These are phyloP conservation scores for Erythrobasidium hasegawianum DNA, from an alignment of 1,284 basidiomycete genomes.

Conservation along the genomic window DNA sequence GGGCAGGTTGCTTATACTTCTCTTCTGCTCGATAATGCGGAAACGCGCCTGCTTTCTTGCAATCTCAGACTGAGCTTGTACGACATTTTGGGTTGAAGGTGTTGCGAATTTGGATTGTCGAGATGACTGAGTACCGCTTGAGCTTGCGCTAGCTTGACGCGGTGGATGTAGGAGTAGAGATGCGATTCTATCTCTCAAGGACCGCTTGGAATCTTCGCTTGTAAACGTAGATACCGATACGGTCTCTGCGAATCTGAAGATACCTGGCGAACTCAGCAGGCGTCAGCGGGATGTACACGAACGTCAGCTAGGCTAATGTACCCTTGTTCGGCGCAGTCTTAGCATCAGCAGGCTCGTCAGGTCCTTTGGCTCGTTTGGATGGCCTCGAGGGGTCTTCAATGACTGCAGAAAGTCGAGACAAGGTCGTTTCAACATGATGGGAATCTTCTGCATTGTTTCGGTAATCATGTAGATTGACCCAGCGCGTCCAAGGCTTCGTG, in stretches of 20 bases:
- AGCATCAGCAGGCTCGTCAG: neutral
- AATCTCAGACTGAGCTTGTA: conserved; percentile 2
- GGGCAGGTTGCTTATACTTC: conserved; percentile 1
- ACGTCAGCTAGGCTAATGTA: neutral
- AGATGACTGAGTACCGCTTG: neutral
- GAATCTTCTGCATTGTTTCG: conserved; percentile 4
- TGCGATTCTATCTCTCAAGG: conserved; percentile 22
- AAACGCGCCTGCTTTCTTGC: conserved; percentile 31
- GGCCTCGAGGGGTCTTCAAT: neutral
- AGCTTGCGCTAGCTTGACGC: neutral
- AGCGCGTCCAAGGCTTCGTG: conserved; percentile 27
- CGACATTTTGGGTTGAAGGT: neutral
- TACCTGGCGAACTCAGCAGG: conserved; percentile 2
- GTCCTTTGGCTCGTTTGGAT: neutral
- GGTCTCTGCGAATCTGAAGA: conserved; percentile 25
- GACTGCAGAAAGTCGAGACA: neutral
- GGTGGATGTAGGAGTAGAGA: conserved; percentile 20
- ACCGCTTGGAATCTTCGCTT: conserved; percentile 17
- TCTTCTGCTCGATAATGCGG: conserved; percentile 35
- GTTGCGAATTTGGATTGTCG: neutral
- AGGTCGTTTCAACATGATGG: neutral
- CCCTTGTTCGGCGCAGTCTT: neutral
- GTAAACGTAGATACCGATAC: conserved; percentile 20
- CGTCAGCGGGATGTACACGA: too few relatives aligned
- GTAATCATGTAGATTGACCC: neutral